These are phyloP conservation scores for Mycena sp. DNA, from an alignment of 1,284 basidiomycete genomes.

Conservation along the genomic window DNA sequence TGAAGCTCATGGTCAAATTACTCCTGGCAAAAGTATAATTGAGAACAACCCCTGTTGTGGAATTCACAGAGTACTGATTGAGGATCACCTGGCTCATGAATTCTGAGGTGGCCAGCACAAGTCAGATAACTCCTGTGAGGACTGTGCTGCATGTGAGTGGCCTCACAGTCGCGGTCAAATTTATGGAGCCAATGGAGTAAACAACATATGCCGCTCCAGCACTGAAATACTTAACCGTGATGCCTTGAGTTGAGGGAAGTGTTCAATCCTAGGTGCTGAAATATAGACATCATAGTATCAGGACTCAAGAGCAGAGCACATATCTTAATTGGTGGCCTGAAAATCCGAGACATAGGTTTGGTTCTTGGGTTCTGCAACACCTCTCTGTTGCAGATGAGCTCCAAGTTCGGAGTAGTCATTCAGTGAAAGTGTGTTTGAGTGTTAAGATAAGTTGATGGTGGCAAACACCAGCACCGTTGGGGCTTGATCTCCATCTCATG, in stretches of 20 bases:
- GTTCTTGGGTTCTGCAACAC: too few species aligned
- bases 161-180: constrained; percentile 37
- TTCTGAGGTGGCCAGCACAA: constrained; percentile 40
- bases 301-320: too few species aligned
- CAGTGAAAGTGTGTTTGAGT: too few species aligned
- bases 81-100: constrained; percentile 39
- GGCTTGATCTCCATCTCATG: too few species aligned
- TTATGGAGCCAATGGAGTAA: constrained; percentile 42
- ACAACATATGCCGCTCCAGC: constrained; percentile 43
- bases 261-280: too few species aligned
- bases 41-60: constrained; percentile 41
- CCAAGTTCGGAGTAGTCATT: too few species aligned
- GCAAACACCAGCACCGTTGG: too few species aligned
- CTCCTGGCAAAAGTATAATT: constrained; percentile 42
- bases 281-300: too few species aligned
- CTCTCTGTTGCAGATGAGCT: too few species aligned
- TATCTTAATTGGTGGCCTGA: too few species aligned
- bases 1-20: constrained; percentile 41
- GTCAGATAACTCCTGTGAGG: constrained; percentile 52
- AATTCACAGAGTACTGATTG: constrained; percentile 41
- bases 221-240: constrained; percentile 44
- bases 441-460: too few species aligned
- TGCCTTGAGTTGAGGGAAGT: constrained; percentile 42
- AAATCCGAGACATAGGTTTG: too few species aligned
- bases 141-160: constrained; percentile 36